phyloP scores from a whole-genome alignment of 768 basidiomycete species.

The Crepidotus variabilis region DNA sequence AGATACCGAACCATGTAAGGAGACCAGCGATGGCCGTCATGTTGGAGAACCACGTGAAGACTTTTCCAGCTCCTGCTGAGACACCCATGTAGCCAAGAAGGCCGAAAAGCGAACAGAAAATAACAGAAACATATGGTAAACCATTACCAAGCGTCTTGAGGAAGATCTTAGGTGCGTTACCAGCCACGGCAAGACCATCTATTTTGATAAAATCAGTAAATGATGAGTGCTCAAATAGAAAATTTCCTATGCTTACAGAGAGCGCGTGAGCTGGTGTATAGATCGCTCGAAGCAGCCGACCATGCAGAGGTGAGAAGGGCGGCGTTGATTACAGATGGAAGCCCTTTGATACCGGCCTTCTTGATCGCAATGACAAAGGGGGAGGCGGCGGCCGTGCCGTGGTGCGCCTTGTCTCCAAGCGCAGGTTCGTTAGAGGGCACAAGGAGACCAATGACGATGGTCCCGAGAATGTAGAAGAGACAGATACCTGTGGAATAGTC shows the following conservation, averaged over 20 bases:
- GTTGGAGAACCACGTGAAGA: slow-evolving; percentile 80
- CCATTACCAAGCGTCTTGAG: slow-evolving; percentile 63
- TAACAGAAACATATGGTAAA: slow-evolving; percentile 70
- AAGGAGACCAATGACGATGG: slow-evolving; percentile 76
- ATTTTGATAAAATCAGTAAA: background rate
- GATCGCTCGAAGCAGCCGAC: slow-evolving; percentile 87
- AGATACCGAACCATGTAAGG: slow-evolving; percentile 81
- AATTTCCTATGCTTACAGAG: slow-evolving; percentile 60
- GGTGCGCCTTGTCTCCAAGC: slow-evolving; percentile 48
- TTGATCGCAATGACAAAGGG: slow-evolving; percentile 92
- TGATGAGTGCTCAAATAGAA: background rate
- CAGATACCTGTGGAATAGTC: slow-evolving; percentile 60
- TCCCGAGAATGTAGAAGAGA: slow-evolving; percentile 71
- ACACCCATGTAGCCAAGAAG: slow-evolving; percentile 82
- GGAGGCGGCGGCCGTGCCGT: slow-evolving; percentile 66
- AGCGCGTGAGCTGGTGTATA: slow-evolving; percentile 86
- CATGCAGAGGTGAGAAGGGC: slow-evolving; percentile 85
- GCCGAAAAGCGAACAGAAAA: slow-evolving; percentile 65
- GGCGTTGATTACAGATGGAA: slow-evolving; percentile 86
- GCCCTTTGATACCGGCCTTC: slow-evolving; percentile 78
- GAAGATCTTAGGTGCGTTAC: slow-evolving; percentile 85
- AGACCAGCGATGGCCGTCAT: slow-evolving; percentile 70
- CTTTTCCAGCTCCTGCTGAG: slow-evolving; percentile 57
- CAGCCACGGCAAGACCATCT: slow-evolving; percentile 78
- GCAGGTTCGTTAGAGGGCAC: slow-evolving; percentile 65